Conservation (phyloP, 2,329 filamentous ascomycete genomes). For the Xylariaceae sp. region DNA sequence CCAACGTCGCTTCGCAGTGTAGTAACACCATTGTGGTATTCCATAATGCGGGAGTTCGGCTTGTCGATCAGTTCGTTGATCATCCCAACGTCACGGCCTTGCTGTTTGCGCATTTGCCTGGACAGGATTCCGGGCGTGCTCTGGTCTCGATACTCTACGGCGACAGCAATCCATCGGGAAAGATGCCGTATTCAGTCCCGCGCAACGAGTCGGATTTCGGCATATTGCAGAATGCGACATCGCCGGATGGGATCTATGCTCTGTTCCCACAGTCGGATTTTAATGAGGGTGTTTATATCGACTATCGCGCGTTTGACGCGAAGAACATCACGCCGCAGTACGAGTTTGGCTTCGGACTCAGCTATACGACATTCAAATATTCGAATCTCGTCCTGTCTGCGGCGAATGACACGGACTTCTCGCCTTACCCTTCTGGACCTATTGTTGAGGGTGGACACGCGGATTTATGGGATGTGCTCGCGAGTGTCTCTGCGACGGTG, state of each 20-base stretch:
- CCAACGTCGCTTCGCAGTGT: constrained; percentile 45
- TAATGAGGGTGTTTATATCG: constrained; percentile 55
- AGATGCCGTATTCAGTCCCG: constrained; percentile 47
- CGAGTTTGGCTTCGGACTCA: constrained; percentile 60
- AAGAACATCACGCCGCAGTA: constrained; percentile 53
- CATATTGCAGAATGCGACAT: constrained; percentile 28
- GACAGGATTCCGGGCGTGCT: constrained; percentile 62
- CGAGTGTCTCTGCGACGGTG: constrained; percentile 52
- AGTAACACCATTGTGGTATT: constrained; percentile 59
- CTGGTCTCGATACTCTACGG: constrained; percentile 72
- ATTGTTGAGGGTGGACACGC: constrained; percentile 40
- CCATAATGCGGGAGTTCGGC: constrained; percentile 55
- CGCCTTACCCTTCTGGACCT: constrained; percentile 35
- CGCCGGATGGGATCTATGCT: constrained; percentile 40
- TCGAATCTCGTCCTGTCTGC: constrained; percentile 35
- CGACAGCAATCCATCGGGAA: constrained; percentile 39
- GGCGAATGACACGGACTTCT: constrained; percentile 20
- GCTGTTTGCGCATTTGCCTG: constrained; percentile 44
- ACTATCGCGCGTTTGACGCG: constrained; percentile 60
- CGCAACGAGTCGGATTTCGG: constrained; percentile 44
- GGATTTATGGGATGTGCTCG: constrained; percentile 44
- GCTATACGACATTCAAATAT: constrained; percentile 63
- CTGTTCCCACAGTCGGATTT: constrained; percentile 37
- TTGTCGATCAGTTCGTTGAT: constrained; percentile 53
- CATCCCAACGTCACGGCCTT: constrained; percentile 69